Conservation (phyloP, 192 early-diverging fungal genomes). For the Cetraspora pellucida region DNA sequence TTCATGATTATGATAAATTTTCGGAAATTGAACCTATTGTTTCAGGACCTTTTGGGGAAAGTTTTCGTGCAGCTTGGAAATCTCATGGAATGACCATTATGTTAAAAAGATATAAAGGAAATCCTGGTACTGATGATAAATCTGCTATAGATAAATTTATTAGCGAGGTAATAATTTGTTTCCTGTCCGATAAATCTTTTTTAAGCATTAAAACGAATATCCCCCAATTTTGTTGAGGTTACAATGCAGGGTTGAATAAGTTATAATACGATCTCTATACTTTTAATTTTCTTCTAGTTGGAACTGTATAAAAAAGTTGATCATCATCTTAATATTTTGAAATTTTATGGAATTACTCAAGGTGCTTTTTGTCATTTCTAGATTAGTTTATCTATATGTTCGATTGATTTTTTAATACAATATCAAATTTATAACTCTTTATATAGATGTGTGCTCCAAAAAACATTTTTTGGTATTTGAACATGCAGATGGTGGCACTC, state of each 20-base stretch:
- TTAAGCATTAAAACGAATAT: not conserved
- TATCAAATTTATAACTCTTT: not conserved
- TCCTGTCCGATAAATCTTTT: not conserved
- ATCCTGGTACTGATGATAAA: not conserved
- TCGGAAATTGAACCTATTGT: not conserved
- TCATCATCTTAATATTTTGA: slow-evolving; percentile 19
- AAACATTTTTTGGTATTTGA: slow-evolving; percentile 2
- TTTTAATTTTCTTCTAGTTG: not conserved
- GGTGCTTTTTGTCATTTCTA: not conserved
- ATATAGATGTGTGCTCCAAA: not conserved
- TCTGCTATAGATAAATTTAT: not conserved
- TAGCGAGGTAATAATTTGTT: not conserved
- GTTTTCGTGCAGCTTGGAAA: not conserved
- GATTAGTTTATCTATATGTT: not conserved
- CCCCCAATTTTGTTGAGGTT: not conserved
- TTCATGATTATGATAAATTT: slow-evolving; percentile 15
- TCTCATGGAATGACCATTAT: not conserved
- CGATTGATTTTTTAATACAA: no score
- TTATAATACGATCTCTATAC: not conserved
- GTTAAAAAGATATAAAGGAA: not conserved
- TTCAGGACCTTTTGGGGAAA: not conserved
- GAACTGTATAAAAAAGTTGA: slow-evolving; percentile 25
- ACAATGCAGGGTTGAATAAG: not conserved
- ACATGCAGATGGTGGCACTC: not conserved
- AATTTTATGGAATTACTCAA: slow-evolving; percentile 14